A percentile compares a stretch with the other conserved stretches of the same genome.
These are phyloP conservation scores for Sequoia sempervirens DNA, from an alignment of 75 land plant genomes.

Conservation along the genomic window DNA sequence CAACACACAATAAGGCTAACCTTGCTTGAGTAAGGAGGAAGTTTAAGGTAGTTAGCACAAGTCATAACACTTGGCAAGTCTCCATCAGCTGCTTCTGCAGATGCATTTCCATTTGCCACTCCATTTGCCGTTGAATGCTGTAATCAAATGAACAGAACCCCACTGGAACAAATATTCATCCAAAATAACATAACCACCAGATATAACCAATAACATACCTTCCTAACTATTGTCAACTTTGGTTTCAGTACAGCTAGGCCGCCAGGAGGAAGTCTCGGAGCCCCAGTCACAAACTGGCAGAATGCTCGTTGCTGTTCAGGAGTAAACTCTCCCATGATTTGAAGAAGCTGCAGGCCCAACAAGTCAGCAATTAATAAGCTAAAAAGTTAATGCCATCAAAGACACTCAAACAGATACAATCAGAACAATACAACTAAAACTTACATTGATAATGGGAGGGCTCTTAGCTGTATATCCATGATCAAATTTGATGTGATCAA, in stretches of 20 bases:
- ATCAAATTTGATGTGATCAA: conserved; percentile 91
- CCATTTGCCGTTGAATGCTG: conserved; percentile 74
- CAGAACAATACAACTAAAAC: conserved; percentile 9
- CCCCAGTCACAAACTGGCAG: conserved; percentile 60
- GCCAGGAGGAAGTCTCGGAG: conserved; percentile 83
- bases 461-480: conserved; percentile 94
- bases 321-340: conserved; percentile 92
- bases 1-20: conserved; percentile 16
- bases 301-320: conserved; percentile 85
- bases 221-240: conserved; percentile 90
- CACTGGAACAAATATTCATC: not conserved
- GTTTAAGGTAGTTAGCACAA: conserved; percentile 91
- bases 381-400: not conserved
- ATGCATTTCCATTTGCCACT: conserved; percentile 50
- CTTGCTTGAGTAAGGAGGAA: conserved; percentile 92
- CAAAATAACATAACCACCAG: not conserved
- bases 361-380: not conserved
- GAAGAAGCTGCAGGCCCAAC: conserved; percentile 55
- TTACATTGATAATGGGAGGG: conserved; percentile 77
- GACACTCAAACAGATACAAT: not conserved
- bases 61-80: conserved; percentile 98
- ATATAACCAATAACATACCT: conserved; percentile 17
- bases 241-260: conserved; percentile 87
- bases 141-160: not conserved
- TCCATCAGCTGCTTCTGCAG: conserved; percentile 74